Evolutionary conservation across 768 basidiomycete species (phyloP), one percentile per base, ranked within the genome.

Genomic region (Tubosaeta sp.): DNA sequence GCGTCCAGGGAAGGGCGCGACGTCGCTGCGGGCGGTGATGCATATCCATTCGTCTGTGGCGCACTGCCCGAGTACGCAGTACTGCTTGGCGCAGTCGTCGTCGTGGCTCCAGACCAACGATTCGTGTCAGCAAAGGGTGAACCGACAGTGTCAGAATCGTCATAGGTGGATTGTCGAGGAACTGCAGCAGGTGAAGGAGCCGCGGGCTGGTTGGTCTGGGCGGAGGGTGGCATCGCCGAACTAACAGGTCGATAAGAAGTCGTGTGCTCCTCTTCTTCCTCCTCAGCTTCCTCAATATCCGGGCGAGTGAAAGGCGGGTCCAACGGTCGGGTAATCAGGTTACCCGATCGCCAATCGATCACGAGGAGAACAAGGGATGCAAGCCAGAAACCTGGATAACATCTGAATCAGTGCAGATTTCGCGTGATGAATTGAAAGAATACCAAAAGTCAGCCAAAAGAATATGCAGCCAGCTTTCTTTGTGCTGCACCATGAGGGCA

Each of bases 401-500:
- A 57, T 26, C 33, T 43, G 46, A 53, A 46, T 64, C 29, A 57
- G 51, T 14, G 35, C 13, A 48, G 31, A 26, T 17, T 17, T 43
- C 9, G 14, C 33, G 46, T 6, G 19, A 22, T 27, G 11, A 22
- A 17, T 8, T n/a, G 43, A 19, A n/a, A 16, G 8, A 4, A 43
- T 59, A 90, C 91, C 76, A 50, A 91, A 89, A 1, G 82, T 75
- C 9, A 92, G 67, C 94, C 93, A 95, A 66, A 94, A 86, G 71
- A 97, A 97, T 43, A 95, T 81, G 5, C 83, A 83, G 0, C 81
- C 90, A 2, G 94, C 94, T 61, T 91, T 93, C 73, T 97, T 97
- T 7, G 94, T 95, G 57, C 76, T 83, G 70, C 94, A 97, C 89
- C 91, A 97, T 0, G 88, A 83, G 4, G 78, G 71, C 2, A 97